These are phyloP conservation scores for Ogataea allantospora DNA, from an alignment of 805 yeast species.

Conservation along the genomic window DNA sequence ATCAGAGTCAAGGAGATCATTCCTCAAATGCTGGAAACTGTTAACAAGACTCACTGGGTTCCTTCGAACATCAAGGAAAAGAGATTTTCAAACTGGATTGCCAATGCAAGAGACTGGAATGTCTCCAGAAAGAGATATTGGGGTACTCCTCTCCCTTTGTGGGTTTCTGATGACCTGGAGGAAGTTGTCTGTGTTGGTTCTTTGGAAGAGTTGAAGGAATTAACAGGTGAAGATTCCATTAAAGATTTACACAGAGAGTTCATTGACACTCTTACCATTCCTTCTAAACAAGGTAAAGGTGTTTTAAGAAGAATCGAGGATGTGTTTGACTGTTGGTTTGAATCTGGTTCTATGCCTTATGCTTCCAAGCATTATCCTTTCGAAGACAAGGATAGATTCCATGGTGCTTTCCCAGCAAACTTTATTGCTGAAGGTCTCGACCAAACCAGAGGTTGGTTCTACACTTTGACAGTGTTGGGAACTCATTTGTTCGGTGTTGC, in stretches of 20 bases:
- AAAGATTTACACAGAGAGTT: slow-evolving; percentile 92
- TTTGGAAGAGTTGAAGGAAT: slow-evolving; percentile 76
- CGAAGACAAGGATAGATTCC: slow-evolving; percentile 67
- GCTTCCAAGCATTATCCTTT: slow-evolving; percentile 97
- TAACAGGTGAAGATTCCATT: slow-evolving; percentile 78
- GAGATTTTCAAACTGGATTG: slow-evolving; percentile 96
- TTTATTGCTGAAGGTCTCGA: slow-evolving; percentile 98
- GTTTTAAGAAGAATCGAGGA: slow-evolving; percentile 86
- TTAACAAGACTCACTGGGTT: slow-evolving; percentile 90
- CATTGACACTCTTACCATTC: slow-evolving; percentile 90
- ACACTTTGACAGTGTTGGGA: slow-evolving; percentile 92
- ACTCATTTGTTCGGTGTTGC: slow-evolving; percentile 89
- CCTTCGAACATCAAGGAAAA: slow-evolving; percentile 88
- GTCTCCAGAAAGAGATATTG: slow-evolving; percentile 97
- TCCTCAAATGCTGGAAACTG: slow-evolving; percentile 85
- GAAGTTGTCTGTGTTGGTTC: slow-evolving; percentile 95
- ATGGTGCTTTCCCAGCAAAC: slow-evolving; percentile 87
- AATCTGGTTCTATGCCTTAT: slow-evolving; percentile 98
- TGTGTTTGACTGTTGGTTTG: slow-evolving; percentile 99
- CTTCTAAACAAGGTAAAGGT: slow-evolving; percentile 89
- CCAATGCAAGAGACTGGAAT: slow-evolving; percentile 99
- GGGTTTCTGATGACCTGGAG: slow-evolving; percentile 92
- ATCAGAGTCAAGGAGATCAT: slow-evolving; percentile 84
- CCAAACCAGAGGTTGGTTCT: slow-evolving; percentile 99
- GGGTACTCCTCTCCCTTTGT: slow-evolving; percentile 99